These are phyloP conservation scores for Lasiodiplodia theobromae DNA, from an alignment of 2,329 filamentous ascomycete species.

Conservation along the genomic window DNA sequence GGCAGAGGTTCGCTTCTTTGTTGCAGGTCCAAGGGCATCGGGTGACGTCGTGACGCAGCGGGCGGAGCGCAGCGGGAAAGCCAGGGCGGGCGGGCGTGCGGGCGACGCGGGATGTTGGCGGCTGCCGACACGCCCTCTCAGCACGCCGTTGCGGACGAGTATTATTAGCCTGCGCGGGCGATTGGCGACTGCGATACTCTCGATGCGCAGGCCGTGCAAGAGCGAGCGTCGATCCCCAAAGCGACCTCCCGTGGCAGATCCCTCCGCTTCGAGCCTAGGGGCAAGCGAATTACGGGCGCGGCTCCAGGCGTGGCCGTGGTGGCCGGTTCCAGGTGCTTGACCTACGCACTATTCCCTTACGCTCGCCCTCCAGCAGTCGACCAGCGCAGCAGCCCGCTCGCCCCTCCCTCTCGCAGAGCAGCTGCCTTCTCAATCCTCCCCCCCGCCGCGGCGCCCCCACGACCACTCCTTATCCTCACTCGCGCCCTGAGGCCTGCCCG, in stretches of 20 bases:
- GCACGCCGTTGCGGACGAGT: neutral
- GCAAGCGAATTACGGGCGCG: slow-evolving; percentile 1
- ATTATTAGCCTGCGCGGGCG: slow-evolving; percentile 15
- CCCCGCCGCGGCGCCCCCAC: slow-evolving; percentile 1
- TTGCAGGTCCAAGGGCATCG: neutral
- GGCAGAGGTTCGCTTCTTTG: neutral
- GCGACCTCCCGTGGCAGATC: slow-evolving; percentile 6
- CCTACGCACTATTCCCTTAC: slow-evolving; percentile 1
- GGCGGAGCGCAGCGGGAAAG: slow-evolving; percentile 20
- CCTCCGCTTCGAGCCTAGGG: slow-evolving; percentile 1
- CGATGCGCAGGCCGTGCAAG: slow-evolving; percentile 16
- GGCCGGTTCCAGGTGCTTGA: slow-evolving; percentile 13
- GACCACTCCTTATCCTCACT: slow-evolving; percentile 1
- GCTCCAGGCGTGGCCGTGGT: slow-evolving; percentile 1
- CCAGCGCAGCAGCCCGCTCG: slow-evolving; percentile 15
- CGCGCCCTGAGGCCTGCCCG: slow-evolving; percentile 16
- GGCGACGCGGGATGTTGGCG: neutral
- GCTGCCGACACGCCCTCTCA: neutral
- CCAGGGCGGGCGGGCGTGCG: slow-evolving; percentile 10
- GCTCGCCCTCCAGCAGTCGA: slow-evolving; percentile 10
- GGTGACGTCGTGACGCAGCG: slow-evolving; percentile 17
- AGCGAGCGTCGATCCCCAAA: slow-evolving; percentile 18
- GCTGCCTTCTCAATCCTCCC: slow-evolving; percentile 1
- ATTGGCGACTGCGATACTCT: slow-evolving; percentile 10
- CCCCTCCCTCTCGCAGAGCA: slow-evolving; percentile 5